phyloP scores from a whole-genome alignment of 192 early-diverging fungal genomes.

The Jimgerdemannia lactiflua region DNA sequence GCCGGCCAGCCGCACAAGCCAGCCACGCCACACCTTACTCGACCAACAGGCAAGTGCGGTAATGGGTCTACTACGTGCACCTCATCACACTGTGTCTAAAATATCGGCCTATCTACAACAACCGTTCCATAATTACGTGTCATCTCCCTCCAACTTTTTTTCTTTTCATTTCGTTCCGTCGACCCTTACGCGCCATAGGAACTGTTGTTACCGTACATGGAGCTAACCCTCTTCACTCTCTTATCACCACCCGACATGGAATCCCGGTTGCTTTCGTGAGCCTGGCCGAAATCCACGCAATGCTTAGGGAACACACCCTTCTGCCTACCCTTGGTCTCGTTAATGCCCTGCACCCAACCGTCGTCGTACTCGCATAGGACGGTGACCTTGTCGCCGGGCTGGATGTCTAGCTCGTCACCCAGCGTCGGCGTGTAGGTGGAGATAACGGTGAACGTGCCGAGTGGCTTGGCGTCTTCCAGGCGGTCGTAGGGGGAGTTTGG shows the following conservation, averaged over 20 bases:
- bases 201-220: constrained; percentile 19
- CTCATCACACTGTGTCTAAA: too few relatives aligned
- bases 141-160: too few relatives aligned
- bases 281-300: constrained; percentile 33
- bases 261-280: background rate
- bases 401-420: constrained; percentile 54
- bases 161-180: too few relatives aligned
- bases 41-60: constrained; percentile 5
- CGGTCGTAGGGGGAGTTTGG: constrained; percentile 1
- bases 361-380: constrained; percentile 55
- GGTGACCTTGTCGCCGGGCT: constrained; percentile 47
- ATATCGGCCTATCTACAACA: too few relatives aligned
- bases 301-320: constrained; percentile 56
- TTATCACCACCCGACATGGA: constrained; percentile 2
- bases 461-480: constrained; percentile 27
- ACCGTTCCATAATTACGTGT: background rate
- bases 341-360: constrained; percentile 56
- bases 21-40: constrained; percentile 7
- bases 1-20: background rate
- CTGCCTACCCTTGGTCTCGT: constrained; percentile 38
- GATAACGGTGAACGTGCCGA: constrained; percentile 42
- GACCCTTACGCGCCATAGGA: constrained; percentile 17
- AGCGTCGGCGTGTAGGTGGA: constrained; percentile 50
- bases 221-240: constrained; percentile 20
- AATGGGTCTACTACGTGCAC: background rate